phyloP scores from a whole-genome alignment of 495 filamentous ascomycete species.

The Neurospora intermedia region DNA sequence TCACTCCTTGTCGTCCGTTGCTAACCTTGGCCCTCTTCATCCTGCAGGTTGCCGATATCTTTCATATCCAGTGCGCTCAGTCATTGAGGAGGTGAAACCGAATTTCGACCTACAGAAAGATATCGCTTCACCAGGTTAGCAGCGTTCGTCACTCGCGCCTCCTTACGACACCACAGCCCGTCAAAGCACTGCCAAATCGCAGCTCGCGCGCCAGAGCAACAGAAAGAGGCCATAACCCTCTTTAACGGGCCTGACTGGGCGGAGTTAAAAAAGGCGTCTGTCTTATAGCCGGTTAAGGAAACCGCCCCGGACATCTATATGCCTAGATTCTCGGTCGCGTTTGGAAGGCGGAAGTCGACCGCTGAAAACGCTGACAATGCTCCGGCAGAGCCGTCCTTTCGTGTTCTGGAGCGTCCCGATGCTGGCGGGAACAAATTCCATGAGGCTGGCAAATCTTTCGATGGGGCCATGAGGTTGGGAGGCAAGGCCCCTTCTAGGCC shows the following conservation, averaged over 20 bases:
- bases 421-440: conserved; percentile 8
- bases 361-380: conserved; percentile 38
- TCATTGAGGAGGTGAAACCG: background rate
- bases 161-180: background rate
- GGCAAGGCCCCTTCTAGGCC: conserved; percentile 15
- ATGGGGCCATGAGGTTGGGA: conserved; percentile 26
- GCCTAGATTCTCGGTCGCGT: conserved; percentile 42
- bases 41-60: background rate
- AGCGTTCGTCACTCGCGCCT: background rate
- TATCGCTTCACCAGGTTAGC: background rate
- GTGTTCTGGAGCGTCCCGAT: conserved; percentile 37
- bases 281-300: conserved; percentile 7
- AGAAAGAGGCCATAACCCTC: background rate
- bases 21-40: background rate
- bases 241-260: background rate
- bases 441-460: conserved; percentile 27
- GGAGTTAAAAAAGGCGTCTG: conserved; percentile 10
- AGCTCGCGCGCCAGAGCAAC: background rate
- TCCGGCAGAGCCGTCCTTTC: conserved; percentile 34
- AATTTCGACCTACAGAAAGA: background rate
- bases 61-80: background rate
- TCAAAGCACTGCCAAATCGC: conserved; percentile 1
- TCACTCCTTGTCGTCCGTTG: background rate
- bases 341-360: conserved; percentile 41
- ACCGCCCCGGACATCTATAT: conserved; percentile 31